Evolutionary conservation across 371 early-diverging fungal species (phyloP).

Genomic region (Circinella umbellata): DNA sequence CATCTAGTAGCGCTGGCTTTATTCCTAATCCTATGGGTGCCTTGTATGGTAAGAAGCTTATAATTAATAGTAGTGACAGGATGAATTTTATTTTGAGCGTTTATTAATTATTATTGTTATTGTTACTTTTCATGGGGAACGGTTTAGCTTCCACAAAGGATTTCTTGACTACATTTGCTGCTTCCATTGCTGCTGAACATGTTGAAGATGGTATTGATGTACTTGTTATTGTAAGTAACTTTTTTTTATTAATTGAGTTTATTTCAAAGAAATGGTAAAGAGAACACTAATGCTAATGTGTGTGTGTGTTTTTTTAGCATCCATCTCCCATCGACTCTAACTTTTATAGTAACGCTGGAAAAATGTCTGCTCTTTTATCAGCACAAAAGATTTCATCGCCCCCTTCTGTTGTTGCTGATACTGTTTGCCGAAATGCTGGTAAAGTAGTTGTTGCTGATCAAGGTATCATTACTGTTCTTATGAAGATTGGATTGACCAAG

Average conservation of each 20-base stretch:
- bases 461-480: conserved; percentile 58
- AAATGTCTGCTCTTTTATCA: conserved; percentile 52
- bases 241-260: background rate
- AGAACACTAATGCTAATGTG: background rate
- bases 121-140: background rate
- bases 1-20: conserved; percentile 64
- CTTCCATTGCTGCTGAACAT: conserved; percentile 61
- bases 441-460: conserved; percentile 62
- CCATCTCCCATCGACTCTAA: conserved; percentile 66
- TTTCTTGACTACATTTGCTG: conserved; percentile 65
- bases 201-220: conserved; percentile 61
- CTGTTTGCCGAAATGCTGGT: conserved; percentile 62
- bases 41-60: conserved; percentile 48
- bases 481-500: conserved; percentile 52
- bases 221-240: conserved; percentile 54
- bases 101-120: background rate
- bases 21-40: conserved; percentile 64
- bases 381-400: conserved; percentile 54
- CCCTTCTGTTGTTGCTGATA: conserved; percentile 61
- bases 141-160: conserved; percentile 56
- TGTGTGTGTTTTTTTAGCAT: conserved; percentile 41
- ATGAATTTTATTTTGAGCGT: no score
- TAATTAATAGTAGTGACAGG: background rate
- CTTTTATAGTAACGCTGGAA: conserved; percentile 64
- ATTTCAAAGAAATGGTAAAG: background rate